Evolutionary conservation across 768 basidiomycete species (phyloP).

Genomic region (Hydnomerulius pinastri): DNA sequence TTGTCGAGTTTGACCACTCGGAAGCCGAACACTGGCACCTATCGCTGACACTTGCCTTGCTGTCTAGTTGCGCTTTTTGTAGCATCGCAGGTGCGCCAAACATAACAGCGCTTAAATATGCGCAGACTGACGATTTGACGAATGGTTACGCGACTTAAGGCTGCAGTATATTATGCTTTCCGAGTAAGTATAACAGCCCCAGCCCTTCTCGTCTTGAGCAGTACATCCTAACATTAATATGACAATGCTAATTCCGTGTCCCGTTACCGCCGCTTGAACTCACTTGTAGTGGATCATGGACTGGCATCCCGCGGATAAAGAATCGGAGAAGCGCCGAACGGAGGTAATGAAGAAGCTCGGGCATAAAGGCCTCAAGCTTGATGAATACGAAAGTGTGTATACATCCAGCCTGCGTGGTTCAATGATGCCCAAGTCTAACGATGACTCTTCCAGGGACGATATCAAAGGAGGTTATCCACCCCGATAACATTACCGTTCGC

Average conservation of each 20-base stretch:
- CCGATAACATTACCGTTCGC: constrained; percentile 78
- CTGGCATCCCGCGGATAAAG: constrained; percentile 50
- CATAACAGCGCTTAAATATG: not conserved
- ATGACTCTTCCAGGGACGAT: constrained; percentile 61
- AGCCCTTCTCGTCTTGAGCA: not conserved
- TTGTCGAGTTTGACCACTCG: not conserved
- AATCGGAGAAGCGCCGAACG: constrained; percentile 66
- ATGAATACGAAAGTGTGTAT: constrained; percentile 86
- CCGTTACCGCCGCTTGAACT: not conserved
- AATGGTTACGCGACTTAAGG: constrained; percentile 43
- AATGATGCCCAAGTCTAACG: not conserved
- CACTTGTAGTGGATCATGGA: constrained; percentile 65
- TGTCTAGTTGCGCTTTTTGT: constrained; percentile 51
- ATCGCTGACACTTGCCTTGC: constrained; percentile 14
- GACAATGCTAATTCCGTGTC: not conserved
- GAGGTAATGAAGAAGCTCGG: constrained; percentile 72
- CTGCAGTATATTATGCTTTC: constrained; percentile 76
- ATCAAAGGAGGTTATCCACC: constrained; percentile 90
- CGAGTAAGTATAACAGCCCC: constrained; percentile 57
- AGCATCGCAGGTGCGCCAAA: constrained; percentile 48
- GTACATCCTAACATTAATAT: not conserved
- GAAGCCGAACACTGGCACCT: not conserved
- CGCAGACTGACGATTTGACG: constrained; percentile 2
- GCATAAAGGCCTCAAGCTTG: constrained; percentile 71
- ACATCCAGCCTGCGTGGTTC: not conserved